phyloP scores from a whole-genome alignment of 768 basidiomycete species.

The Trametes sanguinea region DNA sequence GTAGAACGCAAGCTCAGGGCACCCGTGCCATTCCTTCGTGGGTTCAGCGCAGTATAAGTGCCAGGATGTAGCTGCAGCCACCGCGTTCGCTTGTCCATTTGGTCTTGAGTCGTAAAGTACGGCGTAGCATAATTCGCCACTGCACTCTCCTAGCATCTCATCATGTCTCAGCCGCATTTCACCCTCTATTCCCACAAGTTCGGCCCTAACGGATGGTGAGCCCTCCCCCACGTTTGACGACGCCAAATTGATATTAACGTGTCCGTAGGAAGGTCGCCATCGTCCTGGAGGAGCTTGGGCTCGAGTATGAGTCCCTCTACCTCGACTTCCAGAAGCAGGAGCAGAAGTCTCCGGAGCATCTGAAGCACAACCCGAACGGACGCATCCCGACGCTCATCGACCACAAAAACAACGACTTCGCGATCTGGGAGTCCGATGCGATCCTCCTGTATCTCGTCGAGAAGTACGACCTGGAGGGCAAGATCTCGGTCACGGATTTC shows the following conservation, averaged over 20 bases:
- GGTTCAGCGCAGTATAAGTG: too few species aligned
- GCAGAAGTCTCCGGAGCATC: slow-evolving; percentile 43
- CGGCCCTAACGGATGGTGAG: slow-evolving; percentile 28
- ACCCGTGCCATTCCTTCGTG: too few species aligned
- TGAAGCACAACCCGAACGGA: slow-evolving; percentile 32
- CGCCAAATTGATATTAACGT: too few species aligned
- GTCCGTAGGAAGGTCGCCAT: slow-evolving; percentile 27
- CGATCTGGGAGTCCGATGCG: slow-evolving; percentile 37
- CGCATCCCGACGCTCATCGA: slow-evolving; percentile 37
- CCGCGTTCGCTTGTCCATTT: too few species aligned
- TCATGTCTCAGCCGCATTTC: slow-evolving; percentile 29
- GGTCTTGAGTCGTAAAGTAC: too few species aligned
- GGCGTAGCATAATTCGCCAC: too few species aligned
- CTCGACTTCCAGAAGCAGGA: slow-evolving; percentile 37
- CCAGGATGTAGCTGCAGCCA: too few species aligned
- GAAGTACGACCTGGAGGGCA: slow-evolving; percentile 42
- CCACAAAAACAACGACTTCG: slow-evolving; percentile 31
- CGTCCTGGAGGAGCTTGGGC: slow-evolving; percentile 32
- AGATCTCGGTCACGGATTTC: slow-evolving; percentile 17
- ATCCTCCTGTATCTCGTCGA: slow-evolving; percentile 43
- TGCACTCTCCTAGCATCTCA: background rate
- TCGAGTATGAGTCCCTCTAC: slow-evolving; percentile 31
- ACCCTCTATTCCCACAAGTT: slow-evolving; percentile 29
- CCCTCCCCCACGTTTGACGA: background rate
- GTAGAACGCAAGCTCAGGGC: too few species aligned